Evolutionary conservation across 2,329 filamentous ascomycete genomes (phyloP).

Genomic region (Microsporum canis): DNA sequence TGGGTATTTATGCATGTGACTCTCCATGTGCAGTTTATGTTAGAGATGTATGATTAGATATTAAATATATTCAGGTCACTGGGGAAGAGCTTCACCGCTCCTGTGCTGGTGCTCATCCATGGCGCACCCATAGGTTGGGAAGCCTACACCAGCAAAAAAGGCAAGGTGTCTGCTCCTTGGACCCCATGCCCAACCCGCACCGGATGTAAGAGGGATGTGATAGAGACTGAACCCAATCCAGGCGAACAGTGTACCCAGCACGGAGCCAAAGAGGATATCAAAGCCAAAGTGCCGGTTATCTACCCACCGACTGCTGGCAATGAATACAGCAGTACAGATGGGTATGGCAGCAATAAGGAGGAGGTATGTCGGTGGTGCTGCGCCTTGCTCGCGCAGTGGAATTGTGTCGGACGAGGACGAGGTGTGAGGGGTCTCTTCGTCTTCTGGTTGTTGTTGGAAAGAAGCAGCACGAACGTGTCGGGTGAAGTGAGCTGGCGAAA

Average conservation of each 20-base stretch:
- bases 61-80: not conserved
- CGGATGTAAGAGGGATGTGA: conserved; percentile 65
- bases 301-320: conserved; percentile 74
- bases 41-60: not conserved
- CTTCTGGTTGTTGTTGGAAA: not conserved
- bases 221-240: conserved; percentile 75
- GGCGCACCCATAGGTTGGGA: conserved; percentile 19
- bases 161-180: conserved; percentile 60
- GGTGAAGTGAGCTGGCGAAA: conserved; percentile 22
- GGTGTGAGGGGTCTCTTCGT: not conserved
- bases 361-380: conserved; percentile 72
- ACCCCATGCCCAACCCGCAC: conserved; percentile 83
- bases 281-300: conserved; percentile 88
- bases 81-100: not conserved
- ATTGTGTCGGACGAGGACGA: not conserved
- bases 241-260: conserved; percentile 61
- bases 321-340: conserved; percentile 64
- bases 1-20: not conserved
- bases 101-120: not conserved
- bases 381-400: conserved; percentile 58
- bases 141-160: conserved; percentile 40
- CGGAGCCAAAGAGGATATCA: conserved; percentile 74
- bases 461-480: conserved; percentile 13
- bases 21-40: not conserved
- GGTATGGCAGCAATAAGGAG: conserved; percentile 60